phyloP scores from a whole-genome alignment of 108 stramenopile species.

The Cyclotella sp. region DNA sequence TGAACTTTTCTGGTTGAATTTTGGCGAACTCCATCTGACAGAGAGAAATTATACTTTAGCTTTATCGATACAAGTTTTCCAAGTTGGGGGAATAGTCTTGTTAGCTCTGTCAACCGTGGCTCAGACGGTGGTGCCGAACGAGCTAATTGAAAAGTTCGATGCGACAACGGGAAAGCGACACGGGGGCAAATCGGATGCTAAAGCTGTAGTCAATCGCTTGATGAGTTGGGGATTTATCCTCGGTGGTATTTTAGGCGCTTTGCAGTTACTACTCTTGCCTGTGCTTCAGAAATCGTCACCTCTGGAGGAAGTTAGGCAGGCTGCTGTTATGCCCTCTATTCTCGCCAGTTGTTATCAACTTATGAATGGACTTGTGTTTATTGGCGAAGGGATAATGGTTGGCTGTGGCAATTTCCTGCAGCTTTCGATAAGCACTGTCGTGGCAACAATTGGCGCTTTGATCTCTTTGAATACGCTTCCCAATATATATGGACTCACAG shows the following conservation, averaged over 20 bases:
- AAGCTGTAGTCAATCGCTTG: conserved; percentile 73
- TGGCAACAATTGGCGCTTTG: conserved; percentile 76
- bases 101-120: conserved; percentile 84
- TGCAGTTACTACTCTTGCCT: conserved; percentile 81
- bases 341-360: conserved; percentile 84
- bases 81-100: conserved; percentile 86
- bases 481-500: conserved; percentile 69
- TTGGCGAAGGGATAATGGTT: conserved; percentile 65
- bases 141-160: conserved; percentile 73
- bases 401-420: conserved; percentile 76
- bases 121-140: conserved; percentile 84
- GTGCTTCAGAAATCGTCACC: conserved; percentile 78
- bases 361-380: conserved; percentile 89
- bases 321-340: conserved; percentile 79
- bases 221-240: conserved; percentile 87
- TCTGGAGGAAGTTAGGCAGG: conserved; percentile 80
- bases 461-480: conserved; percentile 72
- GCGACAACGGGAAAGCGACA: conserved; percentile 45
- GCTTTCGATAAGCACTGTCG: conserved; percentile 73
- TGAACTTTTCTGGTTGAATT: too few species aligned
- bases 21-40: too few species aligned
- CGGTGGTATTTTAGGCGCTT: conserved; percentile 66
- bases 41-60: conserved; percentile 15
- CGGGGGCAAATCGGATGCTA: conserved; percentile 70
- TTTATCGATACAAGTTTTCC: conserved; percentile 88